Evolutionary conservation across 202 grass and related monocot species (phyloP).

Genomic region (Zizania palustris): DNA sequence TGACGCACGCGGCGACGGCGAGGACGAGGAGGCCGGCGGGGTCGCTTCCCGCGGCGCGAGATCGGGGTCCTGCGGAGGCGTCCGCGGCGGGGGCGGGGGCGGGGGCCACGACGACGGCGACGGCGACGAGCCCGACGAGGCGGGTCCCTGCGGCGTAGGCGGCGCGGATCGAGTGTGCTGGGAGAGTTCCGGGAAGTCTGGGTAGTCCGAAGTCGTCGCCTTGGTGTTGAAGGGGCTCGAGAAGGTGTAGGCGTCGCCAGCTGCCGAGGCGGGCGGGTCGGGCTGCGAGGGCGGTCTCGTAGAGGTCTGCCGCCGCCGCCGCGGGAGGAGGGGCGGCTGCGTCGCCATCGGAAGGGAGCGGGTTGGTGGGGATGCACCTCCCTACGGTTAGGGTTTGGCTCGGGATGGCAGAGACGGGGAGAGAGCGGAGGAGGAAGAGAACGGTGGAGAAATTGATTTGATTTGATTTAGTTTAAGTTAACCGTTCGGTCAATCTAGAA

Average conservation of each 20-base stretch:
- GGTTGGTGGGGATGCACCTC: not conserved
- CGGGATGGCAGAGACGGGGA: conserved; percentile 25
- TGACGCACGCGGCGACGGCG: conserved; percentile 49
- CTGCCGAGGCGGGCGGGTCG: conserved; percentile 56
- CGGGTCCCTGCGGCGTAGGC: conserved; percentile 42
- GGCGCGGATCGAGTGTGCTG: conserved; percentile 68
- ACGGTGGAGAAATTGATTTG: not conserved
- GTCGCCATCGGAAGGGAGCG: conserved; percentile 43
- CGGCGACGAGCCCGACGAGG: conserved; percentile 24
- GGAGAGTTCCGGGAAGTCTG: conserved; percentile 75
- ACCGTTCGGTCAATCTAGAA: no score
- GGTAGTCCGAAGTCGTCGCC: conserved; percentile 94
- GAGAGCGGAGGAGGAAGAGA: not conserved
- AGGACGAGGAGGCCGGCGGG: conserved; percentile 54
- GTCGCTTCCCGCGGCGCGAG: conserved; percentile 46
- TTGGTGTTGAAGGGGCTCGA: conserved; percentile 97
- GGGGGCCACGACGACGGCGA: conserved; percentile 44
- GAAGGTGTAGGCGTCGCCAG: conserved; percentile 89
- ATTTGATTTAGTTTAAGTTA: not conserved
- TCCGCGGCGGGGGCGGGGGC: conserved; percentile 36
- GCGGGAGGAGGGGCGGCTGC: conserved; percentile 52
- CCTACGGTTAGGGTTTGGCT: conserved; percentile 69
- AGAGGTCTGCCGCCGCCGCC: conserved; percentile 61
- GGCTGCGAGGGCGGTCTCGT: conserved; percentile 99
- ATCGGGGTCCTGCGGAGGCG: conserved; percentile 44